A percentile compares a stretch with the other conserved stretches of the same genome.
Conservation (phyloP, 352 stramenopile genomes). For the Phytophthora constricta region DNA sequence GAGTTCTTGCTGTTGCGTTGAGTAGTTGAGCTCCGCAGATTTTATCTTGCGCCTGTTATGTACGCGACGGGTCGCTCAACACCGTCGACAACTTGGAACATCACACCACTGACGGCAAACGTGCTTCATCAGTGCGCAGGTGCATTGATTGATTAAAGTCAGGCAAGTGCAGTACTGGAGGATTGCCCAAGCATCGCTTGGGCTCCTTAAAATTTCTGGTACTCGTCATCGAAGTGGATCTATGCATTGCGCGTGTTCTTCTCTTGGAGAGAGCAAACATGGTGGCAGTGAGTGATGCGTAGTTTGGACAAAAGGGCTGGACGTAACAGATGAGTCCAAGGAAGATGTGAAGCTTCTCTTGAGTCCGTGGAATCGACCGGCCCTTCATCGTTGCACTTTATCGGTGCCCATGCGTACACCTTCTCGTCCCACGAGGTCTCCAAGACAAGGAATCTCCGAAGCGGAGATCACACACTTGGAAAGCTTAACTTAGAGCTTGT, state of each 20-base stretch:
- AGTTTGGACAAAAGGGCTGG: neutral
- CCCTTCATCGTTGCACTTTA: constrained; percentile 8
- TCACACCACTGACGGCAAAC: constrained; percentile 10
- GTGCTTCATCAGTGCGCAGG: constrained; percentile 9
- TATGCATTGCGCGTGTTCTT: constrained; percentile 3
- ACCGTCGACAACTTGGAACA: constrained; percentile 10
- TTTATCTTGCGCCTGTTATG: neutral
- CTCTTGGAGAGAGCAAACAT: neutral
- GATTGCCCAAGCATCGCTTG: constrained; percentile 3
- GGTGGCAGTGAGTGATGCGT: neutral
- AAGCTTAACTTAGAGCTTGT: constrained; percentile 16
- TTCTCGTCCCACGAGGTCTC: constrained; percentile 14
- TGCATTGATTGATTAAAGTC: constrained; percentile 11
- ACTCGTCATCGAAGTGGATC: neutral
- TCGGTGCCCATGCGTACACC: constrained; percentile 13
- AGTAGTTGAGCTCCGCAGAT: neutral
- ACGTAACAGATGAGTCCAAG: constrained; percentile 5
- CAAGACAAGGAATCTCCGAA: constrained; percentile 17
- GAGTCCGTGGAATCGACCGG: constrained; percentile 7
- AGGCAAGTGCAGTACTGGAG: constrained; percentile 9
- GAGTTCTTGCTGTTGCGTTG: neutral
- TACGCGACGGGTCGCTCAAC: too few relatives aligned
- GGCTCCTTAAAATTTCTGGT: neutral
- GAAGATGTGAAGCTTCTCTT: constrained; percentile 4
- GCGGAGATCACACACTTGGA: constrained; percentile 22